Evolutionary conservation across 1,284 basidiomycete species (phyloP).

Genomic region (Apiotrichum brassicae): DNA sequence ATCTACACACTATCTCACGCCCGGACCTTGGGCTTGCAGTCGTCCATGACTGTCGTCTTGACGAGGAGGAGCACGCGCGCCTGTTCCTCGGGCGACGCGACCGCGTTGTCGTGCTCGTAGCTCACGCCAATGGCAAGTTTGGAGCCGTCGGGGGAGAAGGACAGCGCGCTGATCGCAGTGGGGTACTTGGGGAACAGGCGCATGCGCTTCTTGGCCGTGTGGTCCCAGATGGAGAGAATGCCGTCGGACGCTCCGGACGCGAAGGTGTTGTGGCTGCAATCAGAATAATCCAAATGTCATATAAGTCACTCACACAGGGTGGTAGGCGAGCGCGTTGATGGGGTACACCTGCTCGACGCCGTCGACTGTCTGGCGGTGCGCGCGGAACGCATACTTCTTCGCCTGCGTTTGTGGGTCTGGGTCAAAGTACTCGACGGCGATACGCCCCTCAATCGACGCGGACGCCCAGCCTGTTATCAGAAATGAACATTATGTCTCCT

Average conservation of each 20-base stretch:
- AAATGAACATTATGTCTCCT: slow-evolving; percentile 14
- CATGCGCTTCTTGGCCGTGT: slow-evolving; percentile 90
- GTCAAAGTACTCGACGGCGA: slow-evolving; percentile 96
- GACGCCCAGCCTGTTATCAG: slow-evolving; percentile 73
- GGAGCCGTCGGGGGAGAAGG: slow-evolving; percentile 76
- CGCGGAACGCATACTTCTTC: slow-evolving; percentile 97
- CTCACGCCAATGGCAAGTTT: slow-evolving; percentile 74
- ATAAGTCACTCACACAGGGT: slow-evolving; percentile 66
- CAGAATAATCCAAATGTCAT: too few species aligned
- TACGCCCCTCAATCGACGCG: slow-evolving; percentile 88
- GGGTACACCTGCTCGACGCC: slow-evolving; percentile 98
- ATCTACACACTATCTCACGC: background rate
- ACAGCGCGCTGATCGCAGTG: slow-evolving; percentile 62
- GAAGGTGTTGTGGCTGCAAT: slow-evolving; percentile 80
- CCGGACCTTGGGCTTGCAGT: slow-evolving; percentile 39
- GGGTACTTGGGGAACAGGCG: slow-evolving; percentile 78
- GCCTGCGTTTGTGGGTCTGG: slow-evolving; percentile 66
- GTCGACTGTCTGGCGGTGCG: slow-evolving; percentile 82
- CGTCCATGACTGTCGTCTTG: slow-evolving; percentile 48
- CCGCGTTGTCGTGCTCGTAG: slow-evolving; percentile 81
- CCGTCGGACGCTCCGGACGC: slow-evolving; percentile 89
- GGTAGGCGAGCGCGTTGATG: slow-evolving; percentile 90
- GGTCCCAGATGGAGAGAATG: slow-evolving; percentile 91
- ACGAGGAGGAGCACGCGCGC: slow-evolving; percentile 36
- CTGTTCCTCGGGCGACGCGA: slow-evolving; percentile 32